Conservation (phyloP, 257 asterid genomes). For the Solanum tarijense region DNA sequence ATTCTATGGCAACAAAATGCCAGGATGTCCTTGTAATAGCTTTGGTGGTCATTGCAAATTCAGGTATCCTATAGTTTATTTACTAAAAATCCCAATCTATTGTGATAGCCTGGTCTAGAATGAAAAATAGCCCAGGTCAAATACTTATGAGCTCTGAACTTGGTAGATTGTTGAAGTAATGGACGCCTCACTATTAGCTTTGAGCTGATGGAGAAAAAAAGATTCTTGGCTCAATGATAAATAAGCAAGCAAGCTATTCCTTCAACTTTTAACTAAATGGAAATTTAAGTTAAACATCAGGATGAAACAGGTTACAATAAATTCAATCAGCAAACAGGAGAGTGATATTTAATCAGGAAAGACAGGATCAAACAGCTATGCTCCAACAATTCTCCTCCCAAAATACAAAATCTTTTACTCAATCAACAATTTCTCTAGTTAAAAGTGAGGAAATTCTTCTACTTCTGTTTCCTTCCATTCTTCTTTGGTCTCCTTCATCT, state of each 20-base stretch:
- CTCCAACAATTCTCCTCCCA: neutral
- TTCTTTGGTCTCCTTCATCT: neutral
- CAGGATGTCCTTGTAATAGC: neutral
- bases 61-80: neutral
- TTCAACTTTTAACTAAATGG: neutral
- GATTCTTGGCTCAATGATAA: neutral
- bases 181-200: neutral
- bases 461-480: neutral
- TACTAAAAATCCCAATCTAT: neutral
- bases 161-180: neutral
- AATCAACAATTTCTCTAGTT: neutral
- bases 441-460: neutral
- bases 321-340: neutral
- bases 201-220: neutral
- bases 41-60: neutral
- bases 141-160: neutral
- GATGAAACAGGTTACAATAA: neutral
- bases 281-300: neutral
- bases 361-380: neutral
- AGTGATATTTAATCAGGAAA: neutral
- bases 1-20: neutral
- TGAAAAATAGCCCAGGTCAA: neutral
- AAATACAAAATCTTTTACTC: neutral
- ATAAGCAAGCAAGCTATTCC: neutral
- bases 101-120: neutral